Percentiles rank a stretch among this genome's conserved stretches.
phyloP scores from a whole-genome alignment of 2,329 filamentous ascomycete species.

The Fusarium oligoseptatum region DNA sequence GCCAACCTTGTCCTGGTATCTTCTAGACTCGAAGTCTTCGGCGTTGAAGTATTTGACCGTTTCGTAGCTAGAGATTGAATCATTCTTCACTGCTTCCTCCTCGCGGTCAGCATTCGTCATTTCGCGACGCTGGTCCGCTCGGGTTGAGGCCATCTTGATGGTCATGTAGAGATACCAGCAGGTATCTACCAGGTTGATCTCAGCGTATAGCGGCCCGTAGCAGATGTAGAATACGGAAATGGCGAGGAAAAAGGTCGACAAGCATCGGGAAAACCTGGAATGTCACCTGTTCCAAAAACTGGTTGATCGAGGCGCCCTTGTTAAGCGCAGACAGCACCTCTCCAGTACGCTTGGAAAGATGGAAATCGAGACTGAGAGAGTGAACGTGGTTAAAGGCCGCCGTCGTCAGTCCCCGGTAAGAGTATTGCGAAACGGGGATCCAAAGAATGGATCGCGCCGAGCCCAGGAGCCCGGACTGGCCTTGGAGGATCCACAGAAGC shows the following conservation, averaged over 20 bases:
- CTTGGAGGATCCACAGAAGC: conserved; percentile 86
- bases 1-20: conserved; percentile 78
- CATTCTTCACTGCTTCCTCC: conserved; percentile 96
- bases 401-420: conserved; percentile 92
- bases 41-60: conserved; percentile 93
- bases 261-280: conserved; percentile 97
- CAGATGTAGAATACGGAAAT: conserved; percentile 79
- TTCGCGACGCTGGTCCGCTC: conserved; percentile 88
- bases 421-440: conserved; percentile 98
- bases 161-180: conserved; percentile 98
- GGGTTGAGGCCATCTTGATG: conserved; percentile 93
- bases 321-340: conserved; percentile 96
- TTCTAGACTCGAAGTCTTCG: conserved; percentile 81
- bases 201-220: conserved; percentile 80
- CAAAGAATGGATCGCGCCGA: conserved; percentile 86
- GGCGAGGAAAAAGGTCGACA: conserved; percentile 86
- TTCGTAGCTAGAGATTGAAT: conserved; percentile 99
- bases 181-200: conserved; percentile 89
- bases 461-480: conserved; percentile 87
- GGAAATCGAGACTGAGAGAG: conserved; percentile 93
- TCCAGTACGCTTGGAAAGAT: conserved; percentile 95
- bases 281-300: conserved; percentile 94
- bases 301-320: conserved; percentile 96
- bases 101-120: conserved; percentile 97
- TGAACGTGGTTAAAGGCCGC: conserved; percentile 98